phyloP scores from a whole-genome alignment of 768 basidiomycete genomes.

The Astraeus odoratus region DNA sequence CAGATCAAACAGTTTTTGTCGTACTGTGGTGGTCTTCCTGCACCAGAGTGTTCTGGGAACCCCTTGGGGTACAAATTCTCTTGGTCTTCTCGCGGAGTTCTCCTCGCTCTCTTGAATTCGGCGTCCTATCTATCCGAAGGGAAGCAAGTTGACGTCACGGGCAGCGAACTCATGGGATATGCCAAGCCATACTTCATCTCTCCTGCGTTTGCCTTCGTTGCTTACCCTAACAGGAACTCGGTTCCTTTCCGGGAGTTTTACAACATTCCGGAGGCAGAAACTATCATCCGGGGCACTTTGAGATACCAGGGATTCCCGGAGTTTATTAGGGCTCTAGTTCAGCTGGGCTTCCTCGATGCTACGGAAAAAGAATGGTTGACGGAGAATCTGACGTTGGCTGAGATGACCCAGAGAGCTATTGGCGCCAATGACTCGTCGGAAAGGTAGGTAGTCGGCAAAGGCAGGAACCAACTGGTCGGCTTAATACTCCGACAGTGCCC shows the following conservation, averaged over 20 bases:
- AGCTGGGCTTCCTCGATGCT: slow-evolving; percentile 82
- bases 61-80: slow-evolving; percentile 99
- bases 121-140: slow-evolving; percentile 73
- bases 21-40: slow-evolving; percentile 95
- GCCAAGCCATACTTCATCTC: slow-evolving; percentile 94
- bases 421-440: slow-evolving; percentile 65
- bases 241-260: slow-evolving; percentile 88
- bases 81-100: slow-evolving; percentile 94
- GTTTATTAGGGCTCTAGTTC: slow-evolving; percentile 82
- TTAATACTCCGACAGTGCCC: slow-evolving; percentile 40
- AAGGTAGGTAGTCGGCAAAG: slow-evolving; percentile 35
- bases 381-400: slow-evolving; percentile 71
- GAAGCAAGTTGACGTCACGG: slow-evolving; percentile 58
- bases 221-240: slow-evolving; percentile 95
- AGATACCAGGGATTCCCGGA: slow-evolving; percentile 96
- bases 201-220: slow-evolving; percentile 93
- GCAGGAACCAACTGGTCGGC: background rate
- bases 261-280: slow-evolving; percentile 89
- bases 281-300: slow-evolving; percentile 86
- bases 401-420: slow-evolving; percentile 71
- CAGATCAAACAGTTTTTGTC: slow-evolving; percentile 88
- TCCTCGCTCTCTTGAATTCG: slow-evolving; percentile 88
- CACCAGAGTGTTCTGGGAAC: slow-evolving; percentile 85
- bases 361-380: slow-evolving; percentile 71
- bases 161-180: slow-evolving; percentile 80